These are phyloP conservation scores for Candida frijolesensis DNA, from an alignment of 1,139 yeast genomes.

Conservation along the genomic window DNA sequence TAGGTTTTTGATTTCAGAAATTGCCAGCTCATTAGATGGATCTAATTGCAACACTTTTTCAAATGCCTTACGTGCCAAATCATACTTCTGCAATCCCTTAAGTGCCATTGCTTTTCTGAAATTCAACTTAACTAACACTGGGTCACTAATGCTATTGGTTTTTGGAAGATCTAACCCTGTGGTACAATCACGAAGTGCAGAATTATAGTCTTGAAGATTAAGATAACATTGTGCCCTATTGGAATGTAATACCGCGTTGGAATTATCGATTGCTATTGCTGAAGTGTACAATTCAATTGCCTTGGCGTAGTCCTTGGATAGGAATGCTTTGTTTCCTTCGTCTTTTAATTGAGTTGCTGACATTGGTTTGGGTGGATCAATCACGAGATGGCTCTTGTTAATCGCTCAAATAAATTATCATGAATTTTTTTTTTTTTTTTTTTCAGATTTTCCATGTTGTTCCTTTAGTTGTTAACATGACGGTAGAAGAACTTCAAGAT, in stretches of 20 bases:
- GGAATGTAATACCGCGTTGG: constrained; percentile 67
- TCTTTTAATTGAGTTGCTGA: constrained; percentile 36
- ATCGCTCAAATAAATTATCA: too few species aligned
- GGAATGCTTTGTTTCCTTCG: constrained; percentile 72
- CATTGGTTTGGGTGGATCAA: neutral
- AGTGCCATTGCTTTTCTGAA: constrained; percentile 60
- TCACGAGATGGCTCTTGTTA: neutral
- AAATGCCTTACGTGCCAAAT: constrained; percentile 38
- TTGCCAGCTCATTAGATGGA: constrained; percentile 40
- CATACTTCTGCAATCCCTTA: constrained; percentile 31
- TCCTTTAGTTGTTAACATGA: constrained; percentile 22
- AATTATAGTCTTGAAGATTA: constrained; percentile 53
- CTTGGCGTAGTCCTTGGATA: constrained; percentile 47
- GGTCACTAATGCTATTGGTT: constrained; percentile 22
- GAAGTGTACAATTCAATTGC: constrained; percentile 68
- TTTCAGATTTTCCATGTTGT: neutral
- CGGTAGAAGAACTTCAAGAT: constrained; percentile 64
- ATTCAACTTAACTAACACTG: constrained; percentile 50
- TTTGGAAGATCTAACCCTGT: constrained; percentile 46
- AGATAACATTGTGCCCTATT: constrained; percentile 78
- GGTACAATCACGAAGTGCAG: constrained; percentile 64
- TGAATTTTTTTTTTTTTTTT: neutral
- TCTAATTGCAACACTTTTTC: constrained; percentile 48
- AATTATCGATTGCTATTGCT: constrained; percentile 60
- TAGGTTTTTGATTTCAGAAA: constrained; percentile 25